These are phyloP conservation scores for Podospora anserina DNA, from an alignment of 495 filamentous ascomycete species.

Conservation along the genomic window DNA sequence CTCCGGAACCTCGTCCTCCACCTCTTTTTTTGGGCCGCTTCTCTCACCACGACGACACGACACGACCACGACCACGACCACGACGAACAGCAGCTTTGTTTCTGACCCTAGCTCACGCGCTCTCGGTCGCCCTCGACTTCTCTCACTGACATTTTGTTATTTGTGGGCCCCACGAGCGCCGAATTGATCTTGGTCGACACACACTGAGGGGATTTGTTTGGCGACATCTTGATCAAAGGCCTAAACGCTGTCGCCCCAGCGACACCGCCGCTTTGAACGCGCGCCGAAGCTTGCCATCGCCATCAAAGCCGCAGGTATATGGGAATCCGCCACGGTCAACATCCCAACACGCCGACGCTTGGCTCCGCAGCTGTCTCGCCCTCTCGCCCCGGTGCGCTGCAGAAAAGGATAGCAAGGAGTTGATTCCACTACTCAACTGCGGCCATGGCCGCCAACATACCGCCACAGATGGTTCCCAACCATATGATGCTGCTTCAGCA, in stretches of 20 bases:
- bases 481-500: conserved; percentile 38
- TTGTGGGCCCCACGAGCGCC: neutral
- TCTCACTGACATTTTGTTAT: neutral
- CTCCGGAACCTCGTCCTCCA: conserved; percentile 4
- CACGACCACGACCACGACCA: neutral
- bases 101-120: neutral
- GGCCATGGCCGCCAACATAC: conserved; percentile 48
- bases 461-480: conserved; percentile 39
- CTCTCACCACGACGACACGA: no score
- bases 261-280: neutral
- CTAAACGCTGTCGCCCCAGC: neutral
- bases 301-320: neutral
- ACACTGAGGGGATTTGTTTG: neutral
- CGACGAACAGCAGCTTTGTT: neutral
- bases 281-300: neutral
- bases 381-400: neutral
- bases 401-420: neutral
- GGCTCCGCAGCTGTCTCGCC: neutral
- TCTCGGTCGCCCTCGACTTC: neutral
- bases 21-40: conserved; percentile 5
- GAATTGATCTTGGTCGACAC: neutral
- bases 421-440: conserved; percentile 21
- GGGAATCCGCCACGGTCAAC: neutral
- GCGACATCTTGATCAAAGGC: neutral
- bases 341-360: neutral